Base-by-base conservation (phyloP, 176 grass and related monocot genomes). In the Ensete ventricosum region DNA sequence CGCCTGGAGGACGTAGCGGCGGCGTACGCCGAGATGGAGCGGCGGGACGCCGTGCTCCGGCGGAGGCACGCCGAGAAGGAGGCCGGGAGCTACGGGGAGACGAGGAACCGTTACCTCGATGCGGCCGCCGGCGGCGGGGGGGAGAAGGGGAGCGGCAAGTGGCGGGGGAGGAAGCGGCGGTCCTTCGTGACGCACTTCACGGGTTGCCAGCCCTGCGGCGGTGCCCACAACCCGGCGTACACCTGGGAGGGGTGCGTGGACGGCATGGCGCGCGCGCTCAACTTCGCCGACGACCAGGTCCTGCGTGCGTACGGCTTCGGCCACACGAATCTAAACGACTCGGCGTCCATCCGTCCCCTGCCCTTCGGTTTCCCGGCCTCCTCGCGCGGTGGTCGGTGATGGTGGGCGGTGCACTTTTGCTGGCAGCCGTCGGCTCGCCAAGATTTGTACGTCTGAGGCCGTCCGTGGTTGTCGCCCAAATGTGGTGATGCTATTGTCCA, bases 121-220 rank as follows among this genome's bases (percentile, higher is more conserved):
- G 34, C 34, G 34, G 34, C 34, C 34, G 34, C 4, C 34, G 34
- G 86, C 20, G 16, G 69, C 74, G 54, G 51, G 89, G 74, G 65
- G 14, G 25, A 50, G 9, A 55, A 83, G 73, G 43, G 82, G 80
- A 67, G 68, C 76, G 76, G 82, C 73, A 69, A 72, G 72, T 75
- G 88, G 14, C 73, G 76, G 21, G 1, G 3, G 11, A 89, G 86
- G 26, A 91, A 86, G 89, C 74, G 84, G 52, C 75, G 92, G 0
- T 89, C 92, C 5, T 92, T 96, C 75, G 64, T 96, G 73, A 96
- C 89, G 77, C 92, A 96, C 81, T 96, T 96, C 89, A 96, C 86
- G 8, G 92, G 92, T 13, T 96, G 92, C 68, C 92, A 96, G 80
- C 92, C 92, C 0, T 96, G 92, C 86, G 87, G 88, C 66, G 92